These are phyloP conservation scores for Xylogone sp. DNA, from an alignment of 2,329 filamentous ascomycete genomes.

Conservation along the genomic window DNA sequence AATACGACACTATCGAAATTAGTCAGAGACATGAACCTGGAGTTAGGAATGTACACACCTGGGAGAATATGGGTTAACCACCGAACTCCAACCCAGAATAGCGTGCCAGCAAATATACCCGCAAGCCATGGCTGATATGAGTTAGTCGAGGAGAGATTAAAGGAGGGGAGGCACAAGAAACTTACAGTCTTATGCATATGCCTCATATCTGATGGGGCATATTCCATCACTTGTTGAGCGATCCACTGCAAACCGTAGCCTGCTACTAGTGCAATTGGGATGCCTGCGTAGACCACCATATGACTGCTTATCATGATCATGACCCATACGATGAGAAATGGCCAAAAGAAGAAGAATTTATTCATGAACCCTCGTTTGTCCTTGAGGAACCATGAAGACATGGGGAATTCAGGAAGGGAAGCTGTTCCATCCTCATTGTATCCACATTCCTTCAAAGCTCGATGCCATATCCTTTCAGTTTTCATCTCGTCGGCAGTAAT, in stretches of 20 bases:
- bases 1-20: slow-evolving; percentile 55
- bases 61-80: slow-evolving; percentile 75
- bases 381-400: slow-evolving; percentile 68
- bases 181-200: slow-evolving; percentile 83
- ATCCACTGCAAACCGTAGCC: slow-evolving; percentile 72
- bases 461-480: slow-evolving; percentile 75
- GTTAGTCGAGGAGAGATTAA: slow-evolving; percentile 2
- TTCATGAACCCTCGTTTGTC: slow-evolving; percentile 75
- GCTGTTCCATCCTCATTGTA: slow-evolving; percentile 76
- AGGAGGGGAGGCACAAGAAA: not conserved
- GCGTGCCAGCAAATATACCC: slow-evolving; percentile 83
- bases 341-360: slow-evolving; percentile 87
- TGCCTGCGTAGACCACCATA: slow-evolving; percentile 68
- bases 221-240: slow-evolving; percentile 73
- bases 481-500: slow-evolving; percentile 88
- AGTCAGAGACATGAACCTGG: slow-evolving; percentile 25
- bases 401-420: slow-evolving; percentile 66
- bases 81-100: slow-evolving; percentile 75
- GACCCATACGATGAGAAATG: slow-evolving; percentile 70
- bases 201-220: slow-evolving; percentile 84
- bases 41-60: slow-evolving; percentile 42
- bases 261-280: slow-evolving; percentile 66
- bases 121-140: slow-evolving; percentile 76
- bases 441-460: slow-evolving; percentile 77
- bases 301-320: slow-evolving; percentile 70